Conservation (phyloP, 371 early-diverging fungal species). For the Mortierella polycephala region DNA sequence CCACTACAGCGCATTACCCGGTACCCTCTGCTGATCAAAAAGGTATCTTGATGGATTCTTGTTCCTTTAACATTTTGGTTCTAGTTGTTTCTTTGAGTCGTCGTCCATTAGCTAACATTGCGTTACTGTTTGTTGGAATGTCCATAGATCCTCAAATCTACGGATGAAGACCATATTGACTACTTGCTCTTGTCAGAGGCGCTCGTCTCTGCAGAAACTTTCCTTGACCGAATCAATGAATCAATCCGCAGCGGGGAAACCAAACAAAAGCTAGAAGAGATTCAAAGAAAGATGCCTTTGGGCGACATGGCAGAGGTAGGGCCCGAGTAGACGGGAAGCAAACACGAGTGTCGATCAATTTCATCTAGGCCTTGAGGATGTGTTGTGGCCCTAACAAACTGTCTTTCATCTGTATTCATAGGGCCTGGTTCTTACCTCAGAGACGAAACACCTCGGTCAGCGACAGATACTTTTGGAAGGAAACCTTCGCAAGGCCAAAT, state of each 20-base stretch:
- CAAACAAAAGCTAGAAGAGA: constrained; percentile 75
- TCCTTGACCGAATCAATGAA: constrained; percentile 82
- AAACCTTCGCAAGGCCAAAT: constrained; percentile 81
- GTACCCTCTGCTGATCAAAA: constrained; percentile 89
- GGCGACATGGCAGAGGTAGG: constrained; percentile 63
- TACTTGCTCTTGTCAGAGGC: constrained; percentile 77
- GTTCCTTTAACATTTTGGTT: not conserved
- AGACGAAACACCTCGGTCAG: constrained; percentile 69
- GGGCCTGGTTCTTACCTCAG: constrained; percentile 66
- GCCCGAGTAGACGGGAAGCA: not conserved
- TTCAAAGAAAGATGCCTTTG: constrained; percentile 76
- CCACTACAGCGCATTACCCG: constrained; percentile 96
- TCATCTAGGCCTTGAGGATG: no score
- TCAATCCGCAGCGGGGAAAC: constrained; percentile 81
- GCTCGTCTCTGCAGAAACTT: constrained; percentile 72
- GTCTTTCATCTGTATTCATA: constrained; percentile 23
- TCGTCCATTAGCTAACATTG: not conserved
- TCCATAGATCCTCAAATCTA: constrained; percentile 80
- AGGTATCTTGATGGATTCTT: constrained; percentile 55
- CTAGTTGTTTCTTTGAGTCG: not conserved
- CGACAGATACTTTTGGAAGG: constrained; percentile 89
- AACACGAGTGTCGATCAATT: not conserved
- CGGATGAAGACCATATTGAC: constrained; percentile 83
- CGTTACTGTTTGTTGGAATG: no score
- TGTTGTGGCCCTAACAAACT: not conserved